phyloP scores from a whole-genome alignment of 1,139 yeast species.

The Candida buenavistaensis region DNA sequence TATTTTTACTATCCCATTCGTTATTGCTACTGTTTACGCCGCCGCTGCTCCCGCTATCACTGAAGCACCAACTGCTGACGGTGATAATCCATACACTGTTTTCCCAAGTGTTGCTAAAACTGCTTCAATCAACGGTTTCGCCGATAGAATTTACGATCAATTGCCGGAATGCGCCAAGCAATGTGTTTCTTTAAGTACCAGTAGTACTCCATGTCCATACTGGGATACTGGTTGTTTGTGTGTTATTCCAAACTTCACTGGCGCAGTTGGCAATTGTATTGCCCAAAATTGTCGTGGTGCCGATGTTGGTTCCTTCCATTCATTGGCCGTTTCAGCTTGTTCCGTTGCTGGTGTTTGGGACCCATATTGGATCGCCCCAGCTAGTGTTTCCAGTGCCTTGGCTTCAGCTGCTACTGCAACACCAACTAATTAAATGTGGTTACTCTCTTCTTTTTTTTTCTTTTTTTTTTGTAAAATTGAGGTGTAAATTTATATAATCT shows the following conservation, averaged over 20 bases:
- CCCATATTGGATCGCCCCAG: slow-evolving; percentile 26
- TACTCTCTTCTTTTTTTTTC: too few species aligned
- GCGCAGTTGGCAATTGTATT: slow-evolving; percentile 28
- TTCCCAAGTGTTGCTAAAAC: slow-evolving; percentile 41
- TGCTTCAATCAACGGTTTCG: slow-evolving; percentile 42
- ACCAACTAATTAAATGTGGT: too few species aligned
- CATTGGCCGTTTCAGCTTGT: slow-evolving; percentile 26
- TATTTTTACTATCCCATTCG: slow-evolving; percentile 7
- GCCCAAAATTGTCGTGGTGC: slow-evolving; percentile 25
- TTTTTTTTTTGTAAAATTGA: too few species aligned
- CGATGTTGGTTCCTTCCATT: slow-evolving; percentile 20
- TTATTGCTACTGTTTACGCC: slow-evolving; percentile 8
- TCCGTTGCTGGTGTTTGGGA: slow-evolving; percentile 24
- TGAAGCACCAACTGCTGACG: slow-evolving; percentile 3
- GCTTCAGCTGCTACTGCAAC: slow-evolving; percentile 28
- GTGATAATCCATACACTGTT: slow-evolving; percentile 21
- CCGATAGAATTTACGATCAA: slow-evolving; percentile 32
- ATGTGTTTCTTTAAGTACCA: slow-evolving; percentile 24
- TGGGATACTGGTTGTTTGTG: slow-evolving; percentile 41
- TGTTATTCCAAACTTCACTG: slow-evolving; percentile 31
- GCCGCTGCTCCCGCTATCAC: slow-evolving; percentile 10
- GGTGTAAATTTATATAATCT: too few species aligned
- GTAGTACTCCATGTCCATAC: slow-evolving; percentile 37
- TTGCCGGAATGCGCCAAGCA: slow-evolving; percentile 29
- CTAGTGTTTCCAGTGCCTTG: slow-evolving; percentile 32